Percentiles rank a stretch among this genome's conserved stretches.
Conservation (phyloP, 306 rosid species). For the Fragaria vesca region DNA sequence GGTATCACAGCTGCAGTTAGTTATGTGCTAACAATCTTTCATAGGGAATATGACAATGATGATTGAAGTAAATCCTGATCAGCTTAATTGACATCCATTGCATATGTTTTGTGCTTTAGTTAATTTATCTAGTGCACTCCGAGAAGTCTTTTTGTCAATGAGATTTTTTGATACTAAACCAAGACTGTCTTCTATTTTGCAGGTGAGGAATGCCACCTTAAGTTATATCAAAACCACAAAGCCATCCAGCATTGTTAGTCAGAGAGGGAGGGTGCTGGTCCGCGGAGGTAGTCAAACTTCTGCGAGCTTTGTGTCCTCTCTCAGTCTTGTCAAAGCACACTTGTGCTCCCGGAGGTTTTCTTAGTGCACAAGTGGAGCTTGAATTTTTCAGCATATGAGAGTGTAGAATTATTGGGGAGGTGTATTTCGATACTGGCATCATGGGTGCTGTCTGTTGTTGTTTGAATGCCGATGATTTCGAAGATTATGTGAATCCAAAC, state of each 20-base stretch:
- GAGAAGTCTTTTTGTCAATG: slow-evolving; percentile 10
- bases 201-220: slow-evolving; percentile 37
- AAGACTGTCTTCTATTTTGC: slow-evolving; percentile 34
- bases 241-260: slow-evolving; percentile 25
- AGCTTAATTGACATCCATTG: background rate
- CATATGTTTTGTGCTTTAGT: background rate
- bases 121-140: slow-evolving; percentile 23
- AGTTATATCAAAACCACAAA: slow-evolving; percentile 13
- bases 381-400: slow-evolving; percentile 25
- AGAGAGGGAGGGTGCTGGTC: slow-evolving; percentile 69
- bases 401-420: slow-evolving; percentile 36
- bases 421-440: slow-evolving; percentile 41
- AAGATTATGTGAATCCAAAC: slow-evolving; percentile 85
- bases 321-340: slow-evolving; percentile 25
- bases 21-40: background rate
- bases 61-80: background rate
- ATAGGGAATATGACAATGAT: background rate
- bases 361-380: slow-evolving; percentile 26
- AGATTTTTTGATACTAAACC: slow-evolving; percentile 15
- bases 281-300: slow-evolving; percentile 64
- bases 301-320: slow-evolving; percentile 86
- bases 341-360: slow-evolving; percentile 28
- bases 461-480: slow-evolving; percentile 58
- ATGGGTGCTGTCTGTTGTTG: slow-evolving; percentile 99
- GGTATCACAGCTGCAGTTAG: background rate